Conservation (phyloP, 305 asterid species). For the Stenogyne calaminthoides region DNA sequence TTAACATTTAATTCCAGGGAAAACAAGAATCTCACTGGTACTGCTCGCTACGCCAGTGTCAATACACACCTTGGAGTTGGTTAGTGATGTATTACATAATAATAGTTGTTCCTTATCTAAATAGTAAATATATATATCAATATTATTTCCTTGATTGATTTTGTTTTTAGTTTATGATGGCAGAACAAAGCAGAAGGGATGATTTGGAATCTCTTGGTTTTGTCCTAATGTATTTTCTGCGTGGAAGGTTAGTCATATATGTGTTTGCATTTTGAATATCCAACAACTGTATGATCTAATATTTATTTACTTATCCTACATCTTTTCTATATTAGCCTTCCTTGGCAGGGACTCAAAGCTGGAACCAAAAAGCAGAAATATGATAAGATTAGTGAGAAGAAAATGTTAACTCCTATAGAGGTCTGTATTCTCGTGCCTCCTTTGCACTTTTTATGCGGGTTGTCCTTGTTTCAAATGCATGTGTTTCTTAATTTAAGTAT, state of each 20-base stretch:
- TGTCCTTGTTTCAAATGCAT: slow-evolving; percentile 24
- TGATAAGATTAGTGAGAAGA: slow-evolving; percentile 93
- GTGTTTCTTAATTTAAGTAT: neutral
- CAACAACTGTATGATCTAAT: slow-evolving; percentile 1
- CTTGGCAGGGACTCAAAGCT: slow-evolving; percentile 97
- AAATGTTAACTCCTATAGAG: slow-evolving; percentile 91
- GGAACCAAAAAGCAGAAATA: slow-evolving; percentile 96
- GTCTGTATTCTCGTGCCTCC: slow-evolving; percentile 36
- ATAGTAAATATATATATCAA: neutral
- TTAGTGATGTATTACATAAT: slow-evolving; percentile 49
- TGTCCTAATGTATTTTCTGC: slow-evolving; percentile 93
- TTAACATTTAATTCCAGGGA: slow-evolving; percentile 56
- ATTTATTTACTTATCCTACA: slow-evolving; percentile 1
- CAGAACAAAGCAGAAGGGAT: slow-evolving; percentile 98
- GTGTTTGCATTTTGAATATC: slow-evolving; percentile 11
- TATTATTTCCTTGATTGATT: neutral
- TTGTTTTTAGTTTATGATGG: slow-evolving; percentile 22
- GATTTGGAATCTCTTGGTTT: slow-evolving; percentile 98
- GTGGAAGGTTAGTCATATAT: slow-evolving; percentile 84
- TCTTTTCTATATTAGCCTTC: slow-evolving; percentile 56
- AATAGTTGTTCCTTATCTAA: slow-evolving; percentile 6
- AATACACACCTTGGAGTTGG: slow-evolving; percentile 95
- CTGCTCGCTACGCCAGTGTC: slow-evolving; percentile 97
- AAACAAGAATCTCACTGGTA: slow-evolving; percentile 96
- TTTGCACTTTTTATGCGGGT: slow-evolving; percentile 24